Conservation (phyloP, 345 rosid genomes). For the Dimocarpus longan region DNA sequence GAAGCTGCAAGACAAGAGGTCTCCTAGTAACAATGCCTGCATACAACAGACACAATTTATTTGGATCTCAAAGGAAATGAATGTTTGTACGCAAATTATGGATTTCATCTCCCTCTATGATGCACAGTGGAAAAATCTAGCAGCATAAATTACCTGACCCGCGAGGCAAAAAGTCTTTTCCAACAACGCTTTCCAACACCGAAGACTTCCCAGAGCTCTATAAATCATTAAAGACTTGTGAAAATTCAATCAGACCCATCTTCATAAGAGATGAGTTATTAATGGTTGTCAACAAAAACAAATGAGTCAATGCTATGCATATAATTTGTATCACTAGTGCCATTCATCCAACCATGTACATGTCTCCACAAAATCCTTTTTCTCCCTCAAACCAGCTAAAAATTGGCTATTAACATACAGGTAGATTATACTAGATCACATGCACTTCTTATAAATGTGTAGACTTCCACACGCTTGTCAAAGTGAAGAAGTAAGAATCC, state of each 20-base stretch:
- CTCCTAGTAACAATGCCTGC: constrained; percentile 97
- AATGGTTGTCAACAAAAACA: neutral
- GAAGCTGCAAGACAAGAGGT: constrained; percentile 97
- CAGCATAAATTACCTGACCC: constrained; percentile 68
- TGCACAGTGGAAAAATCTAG: constrained; percentile 8
- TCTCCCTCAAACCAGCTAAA: neutral
- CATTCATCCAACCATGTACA: neutral
- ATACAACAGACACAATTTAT: constrained; percentile 26
- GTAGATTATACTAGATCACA: neutral
- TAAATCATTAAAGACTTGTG: constrained; percentile 15
- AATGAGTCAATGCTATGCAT: constrained; percentile 12
- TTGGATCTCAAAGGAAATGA: constrained; percentile 11
- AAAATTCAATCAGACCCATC: constrained; percentile 22
- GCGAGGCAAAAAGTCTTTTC: constrained; percentile 96
- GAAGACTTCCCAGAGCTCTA: constrained; percentile 99
- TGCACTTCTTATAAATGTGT: neutral
- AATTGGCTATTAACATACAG: neutral
- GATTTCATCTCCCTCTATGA: neutral
- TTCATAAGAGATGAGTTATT: neutral
- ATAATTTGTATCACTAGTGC: neutral
- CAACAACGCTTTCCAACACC: constrained; percentile 89
- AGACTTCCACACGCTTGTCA: neutral
- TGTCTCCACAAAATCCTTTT: neutral
- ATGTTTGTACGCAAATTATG: neutral
- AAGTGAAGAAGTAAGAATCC: neutral